Conservation (phyloP, 352 stramenopile genomes). For the Globisporangium orthogonon region DNA sequence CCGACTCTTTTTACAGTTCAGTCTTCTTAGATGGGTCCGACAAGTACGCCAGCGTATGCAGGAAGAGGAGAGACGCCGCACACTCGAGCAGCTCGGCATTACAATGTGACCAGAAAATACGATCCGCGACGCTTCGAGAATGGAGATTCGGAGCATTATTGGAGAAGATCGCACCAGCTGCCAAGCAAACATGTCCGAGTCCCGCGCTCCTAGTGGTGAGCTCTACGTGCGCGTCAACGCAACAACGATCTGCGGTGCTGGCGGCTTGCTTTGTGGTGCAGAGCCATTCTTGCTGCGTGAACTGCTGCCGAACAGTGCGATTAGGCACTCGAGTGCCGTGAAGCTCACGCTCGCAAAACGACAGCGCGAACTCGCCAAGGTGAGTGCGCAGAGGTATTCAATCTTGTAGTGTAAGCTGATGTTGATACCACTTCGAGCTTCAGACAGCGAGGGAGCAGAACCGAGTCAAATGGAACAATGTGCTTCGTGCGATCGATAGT, state of each 20-base stretch:
- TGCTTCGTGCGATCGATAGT: not conserved
- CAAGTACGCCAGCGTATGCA: conserved; percentile 34
- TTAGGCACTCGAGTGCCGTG: not conserved
- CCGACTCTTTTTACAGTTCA: conserved; percentile 50
- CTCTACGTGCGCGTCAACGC: conserved; percentile 33
- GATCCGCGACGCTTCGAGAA: not conserved
- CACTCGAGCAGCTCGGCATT: conserved; percentile 14
- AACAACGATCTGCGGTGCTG: conserved; percentile 10
- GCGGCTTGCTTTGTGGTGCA: conserved; percentile 20
- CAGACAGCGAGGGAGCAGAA: conserved; percentile 3
- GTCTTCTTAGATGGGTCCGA: conserved; percentile 50
- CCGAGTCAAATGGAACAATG: conserved; percentile 2
- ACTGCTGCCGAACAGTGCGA: conserved; percentile 10
- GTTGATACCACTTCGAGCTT: not conserved
- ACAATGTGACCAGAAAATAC: not conserved
- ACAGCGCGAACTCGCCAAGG: conserved; percentile 16
- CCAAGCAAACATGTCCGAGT: not conserved
- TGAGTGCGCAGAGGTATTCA: not conserved
- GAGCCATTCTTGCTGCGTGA: conserved; percentile 25
- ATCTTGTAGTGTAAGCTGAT: not conserved
- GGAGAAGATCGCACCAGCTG: not conserved
- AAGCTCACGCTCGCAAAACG: conserved; percentile 21
- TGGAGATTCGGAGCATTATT: not conserved
- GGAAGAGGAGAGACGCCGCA: conserved; percentile 18
- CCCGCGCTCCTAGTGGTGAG: conserved; percentile 26